Percentiles rank a stretch among this genome's conserved stretches.
Conservation (phyloP, 2,329 filamentous ascomycete genomes). For the Phialophora tarda region DNA sequence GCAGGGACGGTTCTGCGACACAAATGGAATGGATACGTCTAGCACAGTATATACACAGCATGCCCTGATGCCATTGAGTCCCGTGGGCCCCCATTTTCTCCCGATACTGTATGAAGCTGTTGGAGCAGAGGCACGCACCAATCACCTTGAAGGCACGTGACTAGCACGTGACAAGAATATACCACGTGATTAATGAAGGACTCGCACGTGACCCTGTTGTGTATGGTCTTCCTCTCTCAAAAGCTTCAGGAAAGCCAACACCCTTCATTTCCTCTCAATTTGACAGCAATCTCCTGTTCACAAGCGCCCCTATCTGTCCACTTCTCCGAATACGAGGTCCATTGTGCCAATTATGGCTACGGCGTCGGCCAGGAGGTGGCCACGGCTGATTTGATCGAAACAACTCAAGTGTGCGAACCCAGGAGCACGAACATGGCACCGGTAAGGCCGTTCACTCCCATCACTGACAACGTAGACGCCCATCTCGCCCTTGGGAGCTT, state of each 20-base stretch:
- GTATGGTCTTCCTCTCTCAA: neutral
- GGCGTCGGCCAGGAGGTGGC: constrained; percentile 92
- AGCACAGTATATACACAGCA: constrained; percentile 22
- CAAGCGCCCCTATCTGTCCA: constrained; percentile 53
- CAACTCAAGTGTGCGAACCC: constrained; percentile 94
- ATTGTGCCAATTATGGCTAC: constrained; percentile 82
- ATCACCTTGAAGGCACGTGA: too few species aligned
- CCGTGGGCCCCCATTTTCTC: neutral
- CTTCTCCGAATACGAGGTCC: constrained; percentile 67
- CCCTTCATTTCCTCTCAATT: neutral
- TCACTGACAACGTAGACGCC: constrained; percentile 96
- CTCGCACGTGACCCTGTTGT: too few species aligned
- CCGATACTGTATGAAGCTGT: neutral
- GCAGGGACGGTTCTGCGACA: neutral
- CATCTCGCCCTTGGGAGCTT: constrained; percentile 99
- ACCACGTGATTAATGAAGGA: too few species aligned
- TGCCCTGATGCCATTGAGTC: neutral
- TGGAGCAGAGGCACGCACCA: too few species aligned
- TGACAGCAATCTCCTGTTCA: neutral
- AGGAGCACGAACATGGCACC: constrained; percentile 95
- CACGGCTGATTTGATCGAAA: constrained; percentile 91
- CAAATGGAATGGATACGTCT: constrained; percentile 14
- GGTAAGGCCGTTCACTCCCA: constrained; percentile 92
- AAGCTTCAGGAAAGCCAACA: too few species aligned
- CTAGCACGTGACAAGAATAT: too few species aligned